Percentiles rank a stretch among this genome's conserved stretches.
phyloP scores from a whole-genome alignment of 257 asterid genomes.

The Petunia axillaris region DNA sequence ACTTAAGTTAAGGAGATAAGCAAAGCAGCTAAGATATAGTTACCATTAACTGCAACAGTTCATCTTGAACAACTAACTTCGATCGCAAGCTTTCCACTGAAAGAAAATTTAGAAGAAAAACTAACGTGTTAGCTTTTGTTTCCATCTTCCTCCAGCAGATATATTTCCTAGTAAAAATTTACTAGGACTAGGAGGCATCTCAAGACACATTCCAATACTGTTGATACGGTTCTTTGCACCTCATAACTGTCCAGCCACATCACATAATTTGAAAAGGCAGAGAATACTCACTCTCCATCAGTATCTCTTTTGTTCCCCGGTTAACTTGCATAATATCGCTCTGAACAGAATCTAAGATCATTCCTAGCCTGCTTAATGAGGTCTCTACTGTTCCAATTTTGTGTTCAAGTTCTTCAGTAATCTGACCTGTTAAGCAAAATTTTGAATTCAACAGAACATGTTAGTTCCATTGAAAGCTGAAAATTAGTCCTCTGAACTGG shows the following conservation, averaged over 20 bases:
- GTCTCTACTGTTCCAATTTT: slow-evolving; percentile 83
- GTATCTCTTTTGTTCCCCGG: slow-evolving; percentile 81
- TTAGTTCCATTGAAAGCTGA: neutral
- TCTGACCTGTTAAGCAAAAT: slow-evolving; percentile 61
- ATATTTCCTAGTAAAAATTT: slow-evolving; percentile 12
- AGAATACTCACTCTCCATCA: slow-evolving; percentile 66
- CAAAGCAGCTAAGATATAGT: slow-evolving; percentile 30
- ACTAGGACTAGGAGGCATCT: slow-evolving; percentile 7
- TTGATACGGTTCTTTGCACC: slow-evolving; percentile 17
- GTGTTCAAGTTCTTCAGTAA: slow-evolving; percentile 82
- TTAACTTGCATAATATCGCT: slow-evolving; percentile 83
- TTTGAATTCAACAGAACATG: slow-evolving; percentile 16
- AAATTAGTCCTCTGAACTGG: slow-evolving; percentile 1
- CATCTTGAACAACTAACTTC: slow-evolving; percentile 67
- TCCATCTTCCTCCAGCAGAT: slow-evolving; percentile 15
- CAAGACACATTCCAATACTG: neutral
- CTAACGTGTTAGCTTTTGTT: slow-evolving; percentile 5
- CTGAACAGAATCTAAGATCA: slow-evolving; percentile 87
- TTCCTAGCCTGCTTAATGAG: slow-evolving; percentile 74
- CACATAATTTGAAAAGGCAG: slow-evolving; percentile 17
- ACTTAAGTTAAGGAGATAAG: slow-evolving; percentile 22
- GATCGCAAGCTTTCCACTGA: slow-evolving; percentile 71
- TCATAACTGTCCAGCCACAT: neutral
- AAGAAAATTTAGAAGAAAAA: slow-evolving; percentile 35
- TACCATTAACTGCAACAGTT: slow-evolving; percentile 75